These are phyloP conservation scores for Colletotrichum graminicola DNA, from an alignment of 2,329 filamentous ascomycete genomes.

Conservation along the genomic window DNA sequence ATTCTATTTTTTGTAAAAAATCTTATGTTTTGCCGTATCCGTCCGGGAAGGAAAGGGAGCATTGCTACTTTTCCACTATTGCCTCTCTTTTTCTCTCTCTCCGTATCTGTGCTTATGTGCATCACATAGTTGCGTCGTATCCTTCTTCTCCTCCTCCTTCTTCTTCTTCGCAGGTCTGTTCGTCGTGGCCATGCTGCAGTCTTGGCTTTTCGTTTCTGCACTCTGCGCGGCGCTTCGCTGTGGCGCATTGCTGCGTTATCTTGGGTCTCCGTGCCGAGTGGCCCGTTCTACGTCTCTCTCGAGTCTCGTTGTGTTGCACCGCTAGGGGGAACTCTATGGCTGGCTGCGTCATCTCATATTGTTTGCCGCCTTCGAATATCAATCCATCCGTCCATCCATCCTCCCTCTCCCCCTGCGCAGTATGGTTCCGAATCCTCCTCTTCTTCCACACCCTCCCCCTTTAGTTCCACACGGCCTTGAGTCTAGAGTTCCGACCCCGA, in stretches of 20 bases:
- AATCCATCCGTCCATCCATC: not conserved
- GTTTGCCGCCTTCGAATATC: conserved; percentile 3
- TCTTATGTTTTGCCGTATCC: not conserved
- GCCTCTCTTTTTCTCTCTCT: not conserved
- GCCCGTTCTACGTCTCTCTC: conserved; percentile 9
- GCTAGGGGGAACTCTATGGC: not conserved
- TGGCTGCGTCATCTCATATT: not conserved
- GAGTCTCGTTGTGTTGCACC: not conserved
- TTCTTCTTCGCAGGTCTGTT: not conserved
- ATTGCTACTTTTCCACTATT: not conserved
- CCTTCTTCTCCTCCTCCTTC: too few relatives aligned
- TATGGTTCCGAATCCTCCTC: not conserved
- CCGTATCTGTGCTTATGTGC: not conserved
- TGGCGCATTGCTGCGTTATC: conserved; percentile 5
- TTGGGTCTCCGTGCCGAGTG: conserved; percentile 21
- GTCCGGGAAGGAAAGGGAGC: too few relatives aligned
- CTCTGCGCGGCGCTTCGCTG: conserved; percentile 4
- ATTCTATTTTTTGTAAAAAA: not conserved
- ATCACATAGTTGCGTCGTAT: not conserved
- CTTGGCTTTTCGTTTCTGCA: not conserved
- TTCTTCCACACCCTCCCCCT: not conserved
- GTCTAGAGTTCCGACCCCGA: not conserved
- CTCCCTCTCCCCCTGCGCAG: not conserved
- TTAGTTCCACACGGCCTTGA: not conserved
- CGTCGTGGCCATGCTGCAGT: not conserved